phyloP scores from a whole-genome alignment of 371 early-diverging fungal genomes.

The Smittium culicis region DNA sequence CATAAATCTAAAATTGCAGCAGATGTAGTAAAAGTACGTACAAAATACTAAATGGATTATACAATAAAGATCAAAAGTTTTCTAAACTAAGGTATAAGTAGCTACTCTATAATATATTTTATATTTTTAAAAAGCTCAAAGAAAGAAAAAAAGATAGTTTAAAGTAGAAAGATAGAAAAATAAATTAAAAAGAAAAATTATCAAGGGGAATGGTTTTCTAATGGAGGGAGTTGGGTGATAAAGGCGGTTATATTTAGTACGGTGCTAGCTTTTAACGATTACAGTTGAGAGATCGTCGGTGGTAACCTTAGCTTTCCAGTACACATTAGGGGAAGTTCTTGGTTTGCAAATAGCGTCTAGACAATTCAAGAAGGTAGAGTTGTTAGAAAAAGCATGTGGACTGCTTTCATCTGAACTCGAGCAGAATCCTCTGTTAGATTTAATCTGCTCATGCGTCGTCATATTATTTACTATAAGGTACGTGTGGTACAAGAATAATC shows the following conservation, averaged over 20 bases:
- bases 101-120: too few relatives aligned
- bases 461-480: slow-evolving; percentile 15
- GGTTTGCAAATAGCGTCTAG: slow-evolving; percentile 24
- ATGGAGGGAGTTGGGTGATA: too few relatives aligned
- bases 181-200: too few relatives aligned
- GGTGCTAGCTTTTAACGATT: slow-evolving; percentile 1
- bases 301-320: slow-evolving; percentile 27
- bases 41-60: too few relatives aligned
- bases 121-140: too few relatives aligned
- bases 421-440: not conserved
- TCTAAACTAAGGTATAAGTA: too few relatives aligned
- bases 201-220: too few relatives aligned
- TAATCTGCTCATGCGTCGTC: slow-evolving; percentile 10
- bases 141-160: too few relatives aligned
- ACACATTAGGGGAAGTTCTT: slow-evolving; percentile 19
- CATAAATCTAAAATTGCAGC: too few relatives aligned
- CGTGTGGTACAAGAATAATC: slow-evolving; percentile 57
- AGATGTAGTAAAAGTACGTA: too few relatives aligned
- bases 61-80: too few relatives aligned
- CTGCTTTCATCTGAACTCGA: not conserved
- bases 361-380: slow-evolving; percentile 28
- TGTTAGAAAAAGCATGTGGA: slow-evolving; percentile 21
- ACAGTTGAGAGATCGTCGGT: slow-evolving; percentile 16
- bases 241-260: not conserved
- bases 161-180: too few relatives aligned